Conservation (phyloP, 2,329 filamentous ascomycete species). For the Cercospora citrullina region DNA sequence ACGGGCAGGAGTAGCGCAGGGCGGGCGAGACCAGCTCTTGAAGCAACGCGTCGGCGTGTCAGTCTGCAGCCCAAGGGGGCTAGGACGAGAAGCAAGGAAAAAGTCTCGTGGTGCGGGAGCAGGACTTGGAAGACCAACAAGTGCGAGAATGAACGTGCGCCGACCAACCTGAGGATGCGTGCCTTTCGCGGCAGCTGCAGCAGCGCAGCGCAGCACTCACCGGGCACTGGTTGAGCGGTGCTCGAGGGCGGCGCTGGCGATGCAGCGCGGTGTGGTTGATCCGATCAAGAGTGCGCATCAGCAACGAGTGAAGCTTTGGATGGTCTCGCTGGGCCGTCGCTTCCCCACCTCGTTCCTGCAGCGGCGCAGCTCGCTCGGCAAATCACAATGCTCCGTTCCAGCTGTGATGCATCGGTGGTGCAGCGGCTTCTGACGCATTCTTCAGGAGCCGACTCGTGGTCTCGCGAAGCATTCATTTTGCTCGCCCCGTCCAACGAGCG, state of each 20-base stretch:
- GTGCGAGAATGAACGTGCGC: background rate
- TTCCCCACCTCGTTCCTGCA: slow-evolving; percentile 10
- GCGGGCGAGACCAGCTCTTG: background rate
- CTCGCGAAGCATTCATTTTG: background rate
- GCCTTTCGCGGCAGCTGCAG: background rate
- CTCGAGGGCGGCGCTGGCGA: background rate
- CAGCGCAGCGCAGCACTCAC: background rate
- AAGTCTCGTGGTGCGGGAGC: background rate
- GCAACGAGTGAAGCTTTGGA: background rate
- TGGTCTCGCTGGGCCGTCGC: background rate
- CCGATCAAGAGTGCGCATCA: background rate
- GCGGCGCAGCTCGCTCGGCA: background rate
- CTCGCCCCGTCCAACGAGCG: slow-evolving; percentile 1
- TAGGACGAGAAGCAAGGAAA: background rate
- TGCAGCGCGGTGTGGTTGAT: background rate
- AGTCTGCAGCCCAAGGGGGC: background rate
- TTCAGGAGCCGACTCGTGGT: slow-evolving; percentile 12
- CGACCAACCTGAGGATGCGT: background rate
- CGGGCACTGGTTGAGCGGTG: background rate
- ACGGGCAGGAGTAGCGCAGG: background rate
- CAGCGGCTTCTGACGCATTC: slow-evolving; percentile 8
- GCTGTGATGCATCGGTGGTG: background rate
- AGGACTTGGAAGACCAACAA: background rate
- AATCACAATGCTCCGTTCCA: background rate
- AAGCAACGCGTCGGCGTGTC: background rate